Conservation (phyloP, 345 rosid species). For the Sisymbrium irio region DNA sequence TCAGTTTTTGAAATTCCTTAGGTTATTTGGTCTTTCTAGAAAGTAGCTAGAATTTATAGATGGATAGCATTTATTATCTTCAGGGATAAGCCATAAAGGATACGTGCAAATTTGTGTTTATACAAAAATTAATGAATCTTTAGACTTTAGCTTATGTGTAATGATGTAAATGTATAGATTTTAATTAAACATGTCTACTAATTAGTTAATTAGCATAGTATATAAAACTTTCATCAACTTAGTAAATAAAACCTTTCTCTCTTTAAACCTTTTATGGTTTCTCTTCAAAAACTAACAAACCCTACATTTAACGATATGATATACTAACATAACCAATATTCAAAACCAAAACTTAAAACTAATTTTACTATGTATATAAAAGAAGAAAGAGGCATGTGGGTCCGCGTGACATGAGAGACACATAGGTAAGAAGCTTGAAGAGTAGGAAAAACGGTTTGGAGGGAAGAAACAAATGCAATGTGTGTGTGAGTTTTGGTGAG, state of each 20-base stretch:
- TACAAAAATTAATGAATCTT: background rate
- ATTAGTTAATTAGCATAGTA: background rate
- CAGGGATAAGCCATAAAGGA: background rate
- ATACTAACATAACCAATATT: background rate
- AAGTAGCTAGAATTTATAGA: background rate
- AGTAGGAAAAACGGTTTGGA: slow-evolving; percentile 28
- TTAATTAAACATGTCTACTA: background rate
- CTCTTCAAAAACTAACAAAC: background rate
- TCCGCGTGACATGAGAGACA: slow-evolving; percentile 30
- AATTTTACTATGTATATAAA: background rate
- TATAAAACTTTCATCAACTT: background rate
- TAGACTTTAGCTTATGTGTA: background rate
- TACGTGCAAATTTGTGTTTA: background rate
- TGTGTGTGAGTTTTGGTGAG: slow-evolving; percentile 30
- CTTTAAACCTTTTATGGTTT: too few species aligned
- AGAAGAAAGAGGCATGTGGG: background rate
- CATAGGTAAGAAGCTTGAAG: slow-evolving; percentile 16
- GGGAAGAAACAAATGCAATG: slow-evolving; percentile 33
- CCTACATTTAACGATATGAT: background rate
- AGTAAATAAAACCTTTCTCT: too few species aligned
- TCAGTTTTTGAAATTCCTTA: background rate
- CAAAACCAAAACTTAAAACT: background rate
- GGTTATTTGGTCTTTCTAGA: background rate
- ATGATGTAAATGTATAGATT: background rate
- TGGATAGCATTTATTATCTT: background rate